Evolutionary conservation across 768 basidiomycete genomes (phyloP).

Genomic region (Russula vinacea): DNA sequence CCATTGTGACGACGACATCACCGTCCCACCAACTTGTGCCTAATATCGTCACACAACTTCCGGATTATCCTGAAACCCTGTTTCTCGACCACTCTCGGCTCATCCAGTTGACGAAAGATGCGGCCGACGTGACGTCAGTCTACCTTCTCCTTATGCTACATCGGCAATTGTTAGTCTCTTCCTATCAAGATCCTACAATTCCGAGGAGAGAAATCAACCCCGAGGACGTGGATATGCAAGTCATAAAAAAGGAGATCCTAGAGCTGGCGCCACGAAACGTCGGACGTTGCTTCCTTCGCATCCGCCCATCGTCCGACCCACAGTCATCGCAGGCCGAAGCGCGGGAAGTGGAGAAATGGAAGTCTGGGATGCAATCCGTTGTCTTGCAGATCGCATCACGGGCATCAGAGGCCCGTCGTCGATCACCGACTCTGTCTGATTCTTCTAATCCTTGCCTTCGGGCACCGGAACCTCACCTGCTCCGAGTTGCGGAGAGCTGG

Average conservation of each 20-base stretch:
- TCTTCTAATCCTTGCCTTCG: constrained; percentile 11
- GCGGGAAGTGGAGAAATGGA: constrained; percentile 51
- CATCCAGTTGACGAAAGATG: constrained; percentile 62
- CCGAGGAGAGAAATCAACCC: constrained; percentile 40
- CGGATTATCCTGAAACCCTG: constrained; percentile 69
- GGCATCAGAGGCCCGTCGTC: constrained; percentile 47
- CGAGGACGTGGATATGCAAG: constrained; percentile 52
- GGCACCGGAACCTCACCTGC: constrained; percentile 42
- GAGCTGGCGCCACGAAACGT: constrained; percentile 61
- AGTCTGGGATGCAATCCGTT: constrained; percentile 36
- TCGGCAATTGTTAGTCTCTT: constrained; percentile 64
- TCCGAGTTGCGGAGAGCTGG: constrained; percentile 69
- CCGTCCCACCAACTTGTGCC: constrained; percentile 33
- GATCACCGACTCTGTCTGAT: not conserved
- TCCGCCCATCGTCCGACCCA: constrained; percentile 18
- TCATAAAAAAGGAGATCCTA: constrained; percentile 72
- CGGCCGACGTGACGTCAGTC: constrained; percentile 66
- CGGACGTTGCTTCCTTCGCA: constrained; percentile 52
- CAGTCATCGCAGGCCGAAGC: constrained; percentile 31
- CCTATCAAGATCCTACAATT: constrained; percentile 36
- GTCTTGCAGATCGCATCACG: constrained; percentile 74
- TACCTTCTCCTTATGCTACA: constrained; percentile 82
- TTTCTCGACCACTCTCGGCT: constrained; percentile 78
- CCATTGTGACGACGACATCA: constrained; percentile 36
- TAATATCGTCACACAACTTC: constrained; percentile 37